Evolutionary conservation across 441 rosid species (phyloP).

Genomic region (Erodium chrysanthum): DNA sequence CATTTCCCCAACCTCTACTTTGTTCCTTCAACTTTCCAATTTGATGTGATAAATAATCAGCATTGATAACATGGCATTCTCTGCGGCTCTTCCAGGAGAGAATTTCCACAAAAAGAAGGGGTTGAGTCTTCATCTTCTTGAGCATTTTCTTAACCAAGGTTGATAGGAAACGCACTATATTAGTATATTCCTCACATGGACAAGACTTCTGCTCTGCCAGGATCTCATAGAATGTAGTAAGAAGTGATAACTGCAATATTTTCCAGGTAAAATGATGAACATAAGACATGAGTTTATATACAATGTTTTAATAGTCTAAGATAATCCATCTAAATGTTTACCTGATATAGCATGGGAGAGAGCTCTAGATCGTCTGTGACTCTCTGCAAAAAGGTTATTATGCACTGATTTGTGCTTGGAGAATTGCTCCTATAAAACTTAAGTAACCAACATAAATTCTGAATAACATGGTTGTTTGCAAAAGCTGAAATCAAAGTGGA

Average conservation of each 20-base stretch:
- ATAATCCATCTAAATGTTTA: slow-evolving; percentile 18
- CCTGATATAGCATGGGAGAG: slow-evolving; percentile 98
- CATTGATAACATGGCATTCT: slow-evolving; percentile 82
- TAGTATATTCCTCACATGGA: slow-evolving; percentile 52
- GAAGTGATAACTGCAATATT: slow-evolving; percentile 67
- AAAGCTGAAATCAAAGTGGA: slow-evolving; percentile 68
- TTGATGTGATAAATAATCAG: slow-evolving; percentile 76
- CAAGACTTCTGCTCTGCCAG: slow-evolving; percentile 67
- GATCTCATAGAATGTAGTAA: slow-evolving; percentile 61
- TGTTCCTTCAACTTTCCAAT: slow-evolving; percentile 59
- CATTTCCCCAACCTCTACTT: slow-evolving; percentile 34
- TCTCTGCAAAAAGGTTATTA: slow-evolving; percentile 55
- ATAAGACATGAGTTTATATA: slow-evolving; percentile 15
- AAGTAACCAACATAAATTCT: slow-evolving; percentile 88
- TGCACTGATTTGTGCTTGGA: slow-evolving; percentile 46
- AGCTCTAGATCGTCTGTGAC: slow-evolving; percentile 81
- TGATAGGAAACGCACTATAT: slow-evolving; percentile 56
- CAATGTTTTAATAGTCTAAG: slow-evolving; percentile 4
- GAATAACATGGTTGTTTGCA: slow-evolving; percentile 69
- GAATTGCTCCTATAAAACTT: slow-evolving; percentile 76
- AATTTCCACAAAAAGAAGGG: slow-evolving; percentile 88
- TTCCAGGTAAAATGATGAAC: slow-evolving; percentile 15
- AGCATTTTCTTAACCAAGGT: slow-evolving; percentile 64
- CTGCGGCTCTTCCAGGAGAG: slow-evolving; percentile 80
- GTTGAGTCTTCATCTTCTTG: slow-evolving; percentile 75